phyloP scores from a whole-genome alignment of 305 asterid species.

The Rubia tinctorum region DNA sequence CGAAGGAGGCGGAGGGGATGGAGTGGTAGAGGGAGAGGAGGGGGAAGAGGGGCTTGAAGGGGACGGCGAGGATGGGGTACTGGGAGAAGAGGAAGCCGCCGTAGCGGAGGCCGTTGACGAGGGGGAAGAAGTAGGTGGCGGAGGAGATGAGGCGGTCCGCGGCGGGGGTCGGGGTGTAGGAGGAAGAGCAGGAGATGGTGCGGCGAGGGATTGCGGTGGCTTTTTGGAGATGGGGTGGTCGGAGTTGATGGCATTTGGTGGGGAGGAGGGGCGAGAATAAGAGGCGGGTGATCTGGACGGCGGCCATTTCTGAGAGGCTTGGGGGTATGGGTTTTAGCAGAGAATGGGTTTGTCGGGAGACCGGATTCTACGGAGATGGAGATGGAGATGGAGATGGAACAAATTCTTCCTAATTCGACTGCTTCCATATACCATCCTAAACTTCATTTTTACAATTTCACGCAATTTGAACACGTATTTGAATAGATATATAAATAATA shows the following conservation, averaged over 20 bases:
- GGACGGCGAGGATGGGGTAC: constrained; percentile 61
- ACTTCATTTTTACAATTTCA: too few relatives aligned
- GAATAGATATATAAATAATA: too few relatives aligned
- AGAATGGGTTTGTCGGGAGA: too few relatives aligned
- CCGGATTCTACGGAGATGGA: not conserved
- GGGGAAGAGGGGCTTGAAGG: constrained; percentile 76
- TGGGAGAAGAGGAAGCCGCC: constrained; percentile 77
- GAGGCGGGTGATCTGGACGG: constrained; percentile 46
- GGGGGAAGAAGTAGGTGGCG: constrained; percentile 77
- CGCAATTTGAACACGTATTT: too few relatives aligned
- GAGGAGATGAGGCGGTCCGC: constrained; percentile 85
- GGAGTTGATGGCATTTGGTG: constrained; percentile 7
- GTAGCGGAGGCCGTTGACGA: constrained; percentile 86
- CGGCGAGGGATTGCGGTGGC: not conserved
- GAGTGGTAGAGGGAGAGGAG: constrained; percentile 78
- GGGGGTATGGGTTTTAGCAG: not conserved
- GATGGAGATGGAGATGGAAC: too few relatives aligned
- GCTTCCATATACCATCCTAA: too few relatives aligned
- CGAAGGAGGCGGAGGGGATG: constrained; percentile 76
- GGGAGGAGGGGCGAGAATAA: constrained; percentile 23
- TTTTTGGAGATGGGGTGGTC: constrained; percentile 6
- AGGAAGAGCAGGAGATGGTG: constrained; percentile 22
- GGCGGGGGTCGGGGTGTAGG: constrained; percentile 68
- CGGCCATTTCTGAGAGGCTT: constrained; percentile 35
- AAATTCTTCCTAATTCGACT: too few relatives aligned